Evolutionary conservation across 1,284 basidiomycete genomes (phyloP).

Genomic region (Gymnopus androsaceus): DNA sequence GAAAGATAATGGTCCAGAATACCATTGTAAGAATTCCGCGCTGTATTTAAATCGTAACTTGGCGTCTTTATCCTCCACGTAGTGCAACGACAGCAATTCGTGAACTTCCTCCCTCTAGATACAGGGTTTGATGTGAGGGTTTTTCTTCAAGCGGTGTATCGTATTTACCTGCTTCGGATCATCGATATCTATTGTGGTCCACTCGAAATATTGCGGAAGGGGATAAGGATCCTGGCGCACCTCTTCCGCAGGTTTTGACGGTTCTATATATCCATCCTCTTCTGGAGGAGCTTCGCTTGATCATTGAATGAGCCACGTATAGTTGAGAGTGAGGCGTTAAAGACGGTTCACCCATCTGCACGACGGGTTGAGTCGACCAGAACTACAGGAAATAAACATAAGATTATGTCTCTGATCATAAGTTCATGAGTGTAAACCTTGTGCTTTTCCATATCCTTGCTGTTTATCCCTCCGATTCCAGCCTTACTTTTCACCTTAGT

Average conservation of each 20-base stretch:
- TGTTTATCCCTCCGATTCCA: slow-evolving; percentile 67
- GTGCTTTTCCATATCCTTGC: slow-evolving; percentile 82
- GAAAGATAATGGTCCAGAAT: slow-evolving; percentile 19
- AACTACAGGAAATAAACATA: slow-evolving; percentile 59
- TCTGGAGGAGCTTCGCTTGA: slow-evolving; percentile 66
- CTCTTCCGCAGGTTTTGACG: slow-evolving; percentile 74
- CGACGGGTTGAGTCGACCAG: slow-evolving; percentile 95
- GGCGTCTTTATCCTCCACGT: slow-evolving; percentile 96
- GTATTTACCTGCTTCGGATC: slow-evolving; percentile 76
- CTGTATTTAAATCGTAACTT: slow-evolving; percentile 96
- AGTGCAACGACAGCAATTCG: slow-evolving; percentile 89
- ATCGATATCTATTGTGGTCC: slow-evolving; percentile 83
- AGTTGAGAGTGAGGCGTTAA: background rate
- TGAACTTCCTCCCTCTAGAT: slow-evolving; percentile 87
- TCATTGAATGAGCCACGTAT: background rate
- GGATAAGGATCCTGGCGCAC: slow-evolving; percentile 88
- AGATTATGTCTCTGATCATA: background rate
- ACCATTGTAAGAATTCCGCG: slow-evolving; percentile 95
- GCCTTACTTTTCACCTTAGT: slow-evolving; percentile 74
- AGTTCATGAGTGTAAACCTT: slow-evolving; percentile 61
- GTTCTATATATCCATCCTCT: slow-evolving; percentile 90
- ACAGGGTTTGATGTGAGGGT: background rate
- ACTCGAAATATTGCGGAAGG: slow-evolving; percentile 92
- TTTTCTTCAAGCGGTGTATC: too few relatives aligned
- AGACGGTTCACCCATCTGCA: slow-evolving; percentile 65